A percentile compares a stretch with the other conserved stretches of the same genome.
Evolutionary conservation across 441 rosid species (phyloP).

Genomic region (Breynia disticha): DNA sequence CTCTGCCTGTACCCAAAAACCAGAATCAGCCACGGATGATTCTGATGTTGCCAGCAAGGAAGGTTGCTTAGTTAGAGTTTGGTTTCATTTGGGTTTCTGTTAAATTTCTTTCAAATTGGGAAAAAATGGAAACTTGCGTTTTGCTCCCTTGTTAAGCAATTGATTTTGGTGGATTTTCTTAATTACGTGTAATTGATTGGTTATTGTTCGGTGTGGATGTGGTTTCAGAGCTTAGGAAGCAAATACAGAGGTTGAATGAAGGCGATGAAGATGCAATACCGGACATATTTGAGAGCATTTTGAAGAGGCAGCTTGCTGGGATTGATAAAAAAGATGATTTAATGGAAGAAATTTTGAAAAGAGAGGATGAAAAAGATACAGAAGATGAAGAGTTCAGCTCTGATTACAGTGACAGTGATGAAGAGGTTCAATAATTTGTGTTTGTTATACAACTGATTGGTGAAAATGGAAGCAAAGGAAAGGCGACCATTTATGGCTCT

Average conservation of each 20-base stretch:
- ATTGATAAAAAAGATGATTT: slow-evolving; percentile 38
- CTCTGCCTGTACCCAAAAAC: too few species aligned
- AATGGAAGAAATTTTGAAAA: slow-evolving; percentile 28
- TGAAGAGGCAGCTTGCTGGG: slow-evolving; percentile 48
- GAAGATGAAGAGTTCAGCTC: slow-evolving; percentile 3
- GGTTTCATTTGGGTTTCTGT: too few species aligned
- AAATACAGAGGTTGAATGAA: slow-evolving; percentile 32
- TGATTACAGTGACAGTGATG: background rate
- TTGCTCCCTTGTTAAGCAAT: too few species aligned
- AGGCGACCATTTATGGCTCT: too few species aligned
- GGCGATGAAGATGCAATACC: slow-evolving; percentile 54
- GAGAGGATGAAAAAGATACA: slow-evolving; percentile 4
- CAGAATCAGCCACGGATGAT: too few species aligned
- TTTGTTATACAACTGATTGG: too few species aligned
- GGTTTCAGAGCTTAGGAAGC: slow-evolving; percentile 42
- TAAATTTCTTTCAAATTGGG: too few species aligned
- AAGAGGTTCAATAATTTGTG: background rate
- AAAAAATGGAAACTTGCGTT: too few species aligned
- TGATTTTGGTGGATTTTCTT: background rate
- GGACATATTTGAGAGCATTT: slow-evolving; percentile 40
- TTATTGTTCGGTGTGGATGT: background rate
- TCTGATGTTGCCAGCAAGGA: too few species aligned
- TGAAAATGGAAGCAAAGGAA: too few species aligned
- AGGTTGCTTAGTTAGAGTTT: too few species aligned
- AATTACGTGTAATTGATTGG: background rate